A percentile compares a stretch with the other conserved stretches of the same genome.
These are phyloP conservation scores for Fusarium dlaminii DNA, from an alignment of 2,329 filamentous ascomycete genomes.

Conservation along the genomic window DNA sequence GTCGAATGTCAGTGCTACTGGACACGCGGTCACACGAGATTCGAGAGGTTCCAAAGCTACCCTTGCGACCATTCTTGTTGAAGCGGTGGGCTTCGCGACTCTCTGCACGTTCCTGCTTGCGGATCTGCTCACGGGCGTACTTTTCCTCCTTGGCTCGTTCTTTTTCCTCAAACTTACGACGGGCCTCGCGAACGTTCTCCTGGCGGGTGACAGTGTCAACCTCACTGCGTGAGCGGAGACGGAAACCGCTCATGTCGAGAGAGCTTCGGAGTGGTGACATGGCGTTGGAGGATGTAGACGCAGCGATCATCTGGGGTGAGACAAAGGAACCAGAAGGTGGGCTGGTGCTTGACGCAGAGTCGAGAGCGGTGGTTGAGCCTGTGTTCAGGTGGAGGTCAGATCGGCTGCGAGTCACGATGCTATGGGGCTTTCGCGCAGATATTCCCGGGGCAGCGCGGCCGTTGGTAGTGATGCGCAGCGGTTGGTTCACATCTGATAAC, in stretches of 20 bases:
- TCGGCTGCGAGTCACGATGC: slow-evolving; percentile 51
- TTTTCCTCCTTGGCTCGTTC: slow-evolving; percentile 71
- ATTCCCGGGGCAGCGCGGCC: slow-evolving; percentile 41
- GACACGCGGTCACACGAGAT: slow-evolving; percentile 47
- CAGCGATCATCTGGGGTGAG: slow-evolving; percentile 39
- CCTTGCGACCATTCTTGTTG: slow-evolving; percentile 58
- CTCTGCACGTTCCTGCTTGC: slow-evolving; percentile 67
- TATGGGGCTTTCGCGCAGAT: slow-evolving; percentile 53
- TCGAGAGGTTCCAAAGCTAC: slow-evolving; percentile 47
- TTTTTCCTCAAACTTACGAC: slow-evolving; percentile 70
- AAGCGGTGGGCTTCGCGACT: slow-evolving; percentile 63
- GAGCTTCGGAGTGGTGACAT: slow-evolving; percentile 66
- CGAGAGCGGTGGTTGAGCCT: slow-evolving; percentile 41
- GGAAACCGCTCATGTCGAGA: slow-evolving; percentile 66
- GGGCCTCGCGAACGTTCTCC: slow-evolving; percentile 68
- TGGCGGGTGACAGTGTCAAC: slow-evolving; percentile 63
- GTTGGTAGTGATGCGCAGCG: slow-evolving; percentile 40
- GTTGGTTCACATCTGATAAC: slow-evolving; percentile 46
- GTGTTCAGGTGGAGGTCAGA: slow-evolving; percentile 58
- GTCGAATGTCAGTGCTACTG: slow-evolving; percentile 45
- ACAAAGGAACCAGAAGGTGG: slow-evolving; percentile 41
- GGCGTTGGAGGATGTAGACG: slow-evolving; percentile 48
- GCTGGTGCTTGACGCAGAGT: slow-evolving; percentile 40
- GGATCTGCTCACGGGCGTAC: slow-evolving; percentile 66
- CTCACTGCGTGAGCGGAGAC: slow-evolving; percentile 69